Evolutionary conservation across 345 rosid species (phyloP), one percentile per base, ranked within the genome.

Genomic region (Zanthoxylum bungeanum): DNA sequence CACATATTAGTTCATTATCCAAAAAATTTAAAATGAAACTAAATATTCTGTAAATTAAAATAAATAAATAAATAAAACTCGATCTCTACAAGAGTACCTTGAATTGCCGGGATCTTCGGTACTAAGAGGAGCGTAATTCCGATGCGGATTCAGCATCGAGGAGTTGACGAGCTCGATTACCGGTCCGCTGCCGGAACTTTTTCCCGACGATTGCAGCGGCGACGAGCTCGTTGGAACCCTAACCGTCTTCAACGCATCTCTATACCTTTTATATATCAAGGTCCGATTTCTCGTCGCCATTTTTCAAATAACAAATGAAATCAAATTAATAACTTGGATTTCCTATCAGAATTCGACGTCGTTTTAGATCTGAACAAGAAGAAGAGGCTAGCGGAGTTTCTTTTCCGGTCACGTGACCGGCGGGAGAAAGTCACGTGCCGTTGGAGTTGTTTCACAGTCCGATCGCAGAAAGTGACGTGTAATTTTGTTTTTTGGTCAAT

Each of bases 221-320:
- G 87, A 82, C 33, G 81, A 81, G 71, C 80, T 69, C 59, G 83
- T 10, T 44, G 97, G 93, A 63, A 76, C 81, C 58, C 93, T 86
- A n/a, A 91, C 97, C 83, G 93, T 86, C 84, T 92, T 91, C 86
- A 93, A 83, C 62, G 97, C 88, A 77, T 88, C 97, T 73, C 97
- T 85, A 58, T 96, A 88, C 82, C 87, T 91, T 75, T 78, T 85
- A 64, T 76, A 96, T 75, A 88, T 21, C 74, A 80, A 56, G 52
- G 99, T 89, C 67, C 93, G 85, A 52, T 91, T 96, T 79, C 98
- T 85, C 82, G 89, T 83, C 78, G 99, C 98, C 99, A 93, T 91
- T 68, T 70, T 22, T n/a, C 75, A 27, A 60, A 57, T 33, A 39
- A 19, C 19, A 7, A 24, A n/a, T n/a, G n/a, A n/a, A n/a, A 63